Base-by-base conservation (phyloP, 345 rosid genomes). In the Euphorbia peplus region DNA sequence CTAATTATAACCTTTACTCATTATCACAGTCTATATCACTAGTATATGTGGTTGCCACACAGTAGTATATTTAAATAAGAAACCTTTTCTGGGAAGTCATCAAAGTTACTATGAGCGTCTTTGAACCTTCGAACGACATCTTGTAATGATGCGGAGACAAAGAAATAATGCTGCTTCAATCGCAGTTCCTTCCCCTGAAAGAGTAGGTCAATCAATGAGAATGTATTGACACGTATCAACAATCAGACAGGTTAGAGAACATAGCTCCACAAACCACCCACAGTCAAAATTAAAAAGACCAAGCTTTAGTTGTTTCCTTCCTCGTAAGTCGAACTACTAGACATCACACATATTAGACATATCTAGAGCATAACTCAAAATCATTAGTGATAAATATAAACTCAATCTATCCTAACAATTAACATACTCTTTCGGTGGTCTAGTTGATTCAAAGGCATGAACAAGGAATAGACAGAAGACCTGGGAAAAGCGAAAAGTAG, bases 151-250 rank as follows among this genome's bases (percentile, higher is more conserved):
- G 86, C 84, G 0, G 84, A 80, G 53, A 80, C 83, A 64, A 80
- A 83, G 59, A 83, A 83, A 53, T 80, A 83, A 42, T 83, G 86
- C 68, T 83, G 86, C 55, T 83, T 83, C 74, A 83, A 46, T 57
- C 86, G 80, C 56, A 83, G 72, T 70, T 83, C 86, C 68, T 83
- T 80, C 30, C 86, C 86, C 83, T 80, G 82, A 68, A 63, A 74
- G 41, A 71, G 41, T 46, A 70, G 50, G 67, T 30, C 44, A 70
- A 62, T 41, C 39, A 63, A 56, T 72, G 41, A 68, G 15, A 55
- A 64, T 11, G 18, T 15, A 63, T 35, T 35, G 1, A 18, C 48
- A 69, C 44, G 62, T 46, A 52, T 63, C 26, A 18, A 35, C 11
- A 30, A 19, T 11, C 47, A n/a, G 47, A 61, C 46, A 66, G 29